These are phyloP conservation scores for Pisolithus tinctorius DNA, from an alignment of 768 basidiomycete species.

Conservation along the genomic window DNA sequence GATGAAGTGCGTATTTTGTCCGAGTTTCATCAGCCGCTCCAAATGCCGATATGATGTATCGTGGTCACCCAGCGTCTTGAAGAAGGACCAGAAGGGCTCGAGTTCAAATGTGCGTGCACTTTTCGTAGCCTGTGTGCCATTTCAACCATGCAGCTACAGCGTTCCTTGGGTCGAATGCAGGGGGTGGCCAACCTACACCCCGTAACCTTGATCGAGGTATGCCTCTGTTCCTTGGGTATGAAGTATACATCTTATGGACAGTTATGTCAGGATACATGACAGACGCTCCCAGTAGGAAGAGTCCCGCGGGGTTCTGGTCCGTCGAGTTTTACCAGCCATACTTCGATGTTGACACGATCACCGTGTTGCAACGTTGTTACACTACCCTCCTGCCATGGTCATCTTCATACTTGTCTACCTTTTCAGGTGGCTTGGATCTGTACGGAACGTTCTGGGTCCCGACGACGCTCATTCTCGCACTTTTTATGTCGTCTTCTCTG, in stretches of 20 bases:
- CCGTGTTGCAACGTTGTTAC: conserved; percentile 69
- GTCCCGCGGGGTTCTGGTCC: conserved; percentile 62
- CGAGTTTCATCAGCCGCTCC: background rate
- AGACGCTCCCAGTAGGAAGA: conserved; percentile 42
- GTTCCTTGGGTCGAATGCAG: conserved; percentile 45
- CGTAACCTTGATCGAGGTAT: conserved; percentile 46
- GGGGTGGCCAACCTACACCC: conserved; percentile 17
- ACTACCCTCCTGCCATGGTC: conserved; percentile 72
- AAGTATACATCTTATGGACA: background rate
- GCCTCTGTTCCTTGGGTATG: conserved; percentile 7
- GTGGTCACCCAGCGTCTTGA: conserved; percentile 40
- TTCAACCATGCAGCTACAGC: conserved; percentile 30
- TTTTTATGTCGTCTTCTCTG: conserved; percentile 91
- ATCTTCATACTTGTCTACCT: conserved; percentile 54
- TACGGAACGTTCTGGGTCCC: conserved; percentile 98
- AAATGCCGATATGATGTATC: background rate
- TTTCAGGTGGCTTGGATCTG: conserved; percentile 51
- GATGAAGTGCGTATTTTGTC: conserved; percentile 50
- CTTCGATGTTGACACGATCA: conserved; percentile 84
- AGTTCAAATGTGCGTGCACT: conserved; percentile 56
- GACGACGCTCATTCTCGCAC: conserved; percentile 87
- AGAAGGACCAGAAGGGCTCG: conserved; percentile 62
- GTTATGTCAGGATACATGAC: conserved; percentile 51
- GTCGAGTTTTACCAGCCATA: conserved; percentile 83
- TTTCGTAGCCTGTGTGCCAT: background rate